Evolutionary conservation across 2,329 filamentous ascomycete species (phyloP).

Genomic region (Salinomyces thailandicus): DNA sequence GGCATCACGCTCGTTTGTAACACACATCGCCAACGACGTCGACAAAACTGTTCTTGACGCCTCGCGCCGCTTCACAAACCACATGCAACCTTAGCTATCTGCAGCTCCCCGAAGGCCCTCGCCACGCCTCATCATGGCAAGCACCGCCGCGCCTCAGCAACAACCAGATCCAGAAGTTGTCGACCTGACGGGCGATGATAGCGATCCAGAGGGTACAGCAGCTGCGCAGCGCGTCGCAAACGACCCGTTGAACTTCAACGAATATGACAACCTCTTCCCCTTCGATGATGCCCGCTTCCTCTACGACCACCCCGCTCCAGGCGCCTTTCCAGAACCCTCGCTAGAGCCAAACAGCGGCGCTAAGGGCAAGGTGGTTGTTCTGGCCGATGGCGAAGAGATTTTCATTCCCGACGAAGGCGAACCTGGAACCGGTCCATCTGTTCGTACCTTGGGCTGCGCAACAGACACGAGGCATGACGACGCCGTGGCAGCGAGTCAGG

Average conservation of each 20-base stretch:
- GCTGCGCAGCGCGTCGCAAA: not conserved
- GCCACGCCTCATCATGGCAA: too few species aligned
- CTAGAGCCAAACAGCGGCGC: not conserved
- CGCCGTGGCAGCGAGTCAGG: not conserved
- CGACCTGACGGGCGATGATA: constrained; percentile 16
- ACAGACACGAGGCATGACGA: constrained; percentile 1
- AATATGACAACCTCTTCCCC: not conserved
- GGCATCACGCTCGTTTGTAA: too few species aligned
- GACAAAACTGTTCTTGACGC: too few species aligned
- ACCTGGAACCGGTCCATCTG: constrained; percentile 1
- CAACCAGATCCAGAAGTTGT: too few species aligned
- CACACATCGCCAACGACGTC: too few species aligned
- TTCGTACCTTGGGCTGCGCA: not conserved
- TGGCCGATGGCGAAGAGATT: constrained; percentile 14
- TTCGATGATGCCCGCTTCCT: not conserved
- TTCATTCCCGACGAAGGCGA: constrained; percentile 18
- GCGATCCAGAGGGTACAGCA: constrained; percentile 8
- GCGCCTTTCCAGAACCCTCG: not conserved
- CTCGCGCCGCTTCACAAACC: too few species aligned
- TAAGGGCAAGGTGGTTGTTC: constrained; percentile 7
- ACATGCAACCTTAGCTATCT: too few species aligned
- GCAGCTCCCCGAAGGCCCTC: too few species aligned
- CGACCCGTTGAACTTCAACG: not conserved
- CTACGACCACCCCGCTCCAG: not conserved
- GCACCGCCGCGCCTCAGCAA: too few species aligned